Evolutionary conservation across 805 yeast genomes (phyloP).

Genomic region (Lachancea cidri): DNA sequence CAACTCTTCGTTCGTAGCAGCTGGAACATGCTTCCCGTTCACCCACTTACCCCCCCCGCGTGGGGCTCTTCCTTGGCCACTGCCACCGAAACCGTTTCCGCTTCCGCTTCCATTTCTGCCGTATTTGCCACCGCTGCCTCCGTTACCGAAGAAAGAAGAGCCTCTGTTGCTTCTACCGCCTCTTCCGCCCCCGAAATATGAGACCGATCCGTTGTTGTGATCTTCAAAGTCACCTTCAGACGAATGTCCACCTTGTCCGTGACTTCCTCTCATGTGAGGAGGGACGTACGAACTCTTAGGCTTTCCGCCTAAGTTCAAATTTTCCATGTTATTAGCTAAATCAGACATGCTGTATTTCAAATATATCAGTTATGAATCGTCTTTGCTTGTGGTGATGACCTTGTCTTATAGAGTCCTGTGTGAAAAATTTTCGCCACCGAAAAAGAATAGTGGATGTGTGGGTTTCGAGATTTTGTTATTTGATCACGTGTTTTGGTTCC

Average conservation of each 20-base stretch:
- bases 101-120: constrained; percentile 35
- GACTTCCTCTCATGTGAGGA: constrained; percentile 41
- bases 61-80: constrained; percentile 24
- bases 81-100: constrained; percentile 35
- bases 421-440: background rate
- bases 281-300: constrained; percentile 38
- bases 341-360: constrained; percentile 46
- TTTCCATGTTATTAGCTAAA: constrained; percentile 52
- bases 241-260: constrained; percentile 11
- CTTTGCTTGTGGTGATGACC: constrained; percentile 1
- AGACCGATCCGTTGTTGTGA: constrained; percentile 4
- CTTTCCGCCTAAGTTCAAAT: constrained; percentile 43
- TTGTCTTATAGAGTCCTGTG: background rate
- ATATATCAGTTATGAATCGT: background rate
- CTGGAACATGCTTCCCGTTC: constrained; percentile 85
- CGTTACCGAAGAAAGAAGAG: constrained; percentile 32
- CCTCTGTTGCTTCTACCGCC: constrained; percentile 33
- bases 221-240: constrained; percentile 4
- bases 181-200: constrained; percentile 17
- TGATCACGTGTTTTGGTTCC: background rate
- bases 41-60: constrained; percentile 67
- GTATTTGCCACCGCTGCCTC: constrained; percentile 23
- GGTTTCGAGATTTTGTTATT: background rate
- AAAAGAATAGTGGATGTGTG: background rate
- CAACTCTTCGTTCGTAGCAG: constrained; percentile 58